phyloP scores from a whole-genome alignment of 129 eudicot genomes.

The Artemisia argyi region DNA sequence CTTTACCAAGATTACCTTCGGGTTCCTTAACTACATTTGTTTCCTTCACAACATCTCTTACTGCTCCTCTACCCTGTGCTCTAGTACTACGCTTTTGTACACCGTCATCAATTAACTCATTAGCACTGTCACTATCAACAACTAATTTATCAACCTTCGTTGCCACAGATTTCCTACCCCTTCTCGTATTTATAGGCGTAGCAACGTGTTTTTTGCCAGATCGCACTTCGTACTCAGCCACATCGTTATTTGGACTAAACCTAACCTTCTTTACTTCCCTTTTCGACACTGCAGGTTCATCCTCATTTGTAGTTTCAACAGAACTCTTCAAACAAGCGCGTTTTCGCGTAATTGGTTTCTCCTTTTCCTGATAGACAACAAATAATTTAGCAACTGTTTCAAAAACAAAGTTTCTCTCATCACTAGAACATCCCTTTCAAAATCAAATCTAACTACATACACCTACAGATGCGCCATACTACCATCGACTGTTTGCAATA shows the following conservation, averaged over 20 bases:
- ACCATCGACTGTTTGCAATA: too few relatives aligned
- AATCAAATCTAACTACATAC: background rate
- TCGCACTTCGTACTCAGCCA: conserved; percentile 40
- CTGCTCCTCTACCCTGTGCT: conserved; percentile 25
- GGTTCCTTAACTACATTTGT: conserved; percentile 15
- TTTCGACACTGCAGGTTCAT: conserved; percentile 36
- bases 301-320: conserved; percentile 38
- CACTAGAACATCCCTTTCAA: background rate
- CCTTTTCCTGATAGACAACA: conserved; percentile 30
- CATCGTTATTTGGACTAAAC: conserved; percentile 66
- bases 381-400: background rate
- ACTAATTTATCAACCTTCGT: conserved; percentile 13
- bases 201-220: conserved; percentile 27
- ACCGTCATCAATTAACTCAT: conserved; percentile 10
- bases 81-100: conserved; percentile 32
- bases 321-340: conserved; percentile 44
- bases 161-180: conserved; percentile 23
- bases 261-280: conserved; percentile 71
- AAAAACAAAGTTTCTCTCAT: background rate
- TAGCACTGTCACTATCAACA: conserved; percentile 25
- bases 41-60: conserved; percentile 23
- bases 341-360: conserved; percentile 29
- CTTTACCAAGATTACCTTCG: conserved; percentile 25
- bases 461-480: background rate
- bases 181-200: background rate